Percentiles rank a stretch among this genome's conserved stretches.
Evolutionary conservation across 345 rosid genomes (phyloP).

Genomic region (Corchorus olitorius): DNA sequence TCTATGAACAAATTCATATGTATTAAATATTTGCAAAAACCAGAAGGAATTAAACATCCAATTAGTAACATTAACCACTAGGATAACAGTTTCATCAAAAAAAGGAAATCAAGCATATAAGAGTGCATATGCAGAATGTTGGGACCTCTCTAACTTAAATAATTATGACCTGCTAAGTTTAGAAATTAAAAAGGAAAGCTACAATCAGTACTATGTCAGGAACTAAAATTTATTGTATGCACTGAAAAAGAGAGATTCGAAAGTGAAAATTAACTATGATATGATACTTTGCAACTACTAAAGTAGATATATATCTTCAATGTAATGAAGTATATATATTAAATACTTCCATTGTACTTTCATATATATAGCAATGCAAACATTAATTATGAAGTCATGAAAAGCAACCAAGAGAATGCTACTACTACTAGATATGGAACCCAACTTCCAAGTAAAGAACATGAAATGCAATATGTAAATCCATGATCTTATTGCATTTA

Average conservation of each 20-base stretch:
- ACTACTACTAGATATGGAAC: no score
- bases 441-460: not conserved
- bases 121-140: no score
- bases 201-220: not conserved
- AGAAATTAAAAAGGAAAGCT: not conserved
- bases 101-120: no score
- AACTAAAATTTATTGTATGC: not conserved
- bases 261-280: not conserved
- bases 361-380: not conserved
- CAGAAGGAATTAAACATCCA: no score
- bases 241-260: conserved; percentile 6
- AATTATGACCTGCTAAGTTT: not conserved
- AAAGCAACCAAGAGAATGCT: not conserved
- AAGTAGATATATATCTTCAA: not conserved
- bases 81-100: no score
- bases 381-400: not conserved
- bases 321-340: not conserved
- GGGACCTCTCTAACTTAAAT: not conserved
- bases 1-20: not conserved
- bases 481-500: conserved; percentile 10
- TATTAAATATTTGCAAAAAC: not conserved
- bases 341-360: not conserved
- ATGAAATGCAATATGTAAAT: not conserved
- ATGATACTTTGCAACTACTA: not conserved
- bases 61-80: no score